Conservation (phyloP, 352 stramenopile species). For the Pythium brachiatum region DNA sequence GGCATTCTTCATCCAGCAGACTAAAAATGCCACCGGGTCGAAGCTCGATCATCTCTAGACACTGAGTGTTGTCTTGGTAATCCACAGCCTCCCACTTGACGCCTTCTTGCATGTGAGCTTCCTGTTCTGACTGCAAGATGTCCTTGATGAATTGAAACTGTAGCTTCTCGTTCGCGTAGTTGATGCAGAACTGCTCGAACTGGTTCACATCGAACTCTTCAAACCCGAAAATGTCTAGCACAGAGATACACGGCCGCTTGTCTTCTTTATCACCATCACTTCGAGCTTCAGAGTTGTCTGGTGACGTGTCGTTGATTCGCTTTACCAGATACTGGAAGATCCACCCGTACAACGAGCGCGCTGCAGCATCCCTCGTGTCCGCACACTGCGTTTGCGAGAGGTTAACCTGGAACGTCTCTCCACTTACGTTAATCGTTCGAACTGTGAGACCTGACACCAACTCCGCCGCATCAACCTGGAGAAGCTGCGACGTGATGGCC, state of each 20-base stretch:
- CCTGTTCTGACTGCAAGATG: constrained; percentile 71
- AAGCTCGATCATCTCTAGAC: constrained; percentile 84
- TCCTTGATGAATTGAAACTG: constrained; percentile 85
- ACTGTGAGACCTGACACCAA: constrained; percentile 56
- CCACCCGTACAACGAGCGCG: constrained; percentile 75
- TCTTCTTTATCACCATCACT: constrained; percentile 17
- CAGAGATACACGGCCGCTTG: constrained; percentile 57
- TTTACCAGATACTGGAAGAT: constrained; percentile 85
- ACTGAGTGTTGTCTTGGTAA: constrained; percentile 72
- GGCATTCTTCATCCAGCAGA: constrained; percentile 83
- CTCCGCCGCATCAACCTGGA: constrained; percentile 43
- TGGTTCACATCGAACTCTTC: constrained; percentile 85
- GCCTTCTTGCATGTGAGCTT: constrained; percentile 73
- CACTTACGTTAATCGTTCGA: constrained; percentile 68
- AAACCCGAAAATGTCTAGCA: constrained; percentile 91
- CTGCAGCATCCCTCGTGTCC: constrained; percentile 67
- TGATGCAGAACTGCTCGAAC: constrained; percentile 93
- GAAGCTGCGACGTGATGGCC: constrained; percentile 37
- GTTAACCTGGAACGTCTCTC: constrained; percentile 64
- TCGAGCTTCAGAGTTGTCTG: constrained; percentile 7
- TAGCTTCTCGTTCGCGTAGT: constrained; percentile 92
- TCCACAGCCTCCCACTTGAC: constrained; percentile 65
- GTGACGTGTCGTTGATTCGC: constrained; percentile 60
- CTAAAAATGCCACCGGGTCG: constrained; percentile 74
- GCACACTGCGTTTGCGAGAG: constrained; percentile 64